Base-by-base conservation (phyloP, 164 flowering plant species). In the Akebia trifoliata region DNA sequence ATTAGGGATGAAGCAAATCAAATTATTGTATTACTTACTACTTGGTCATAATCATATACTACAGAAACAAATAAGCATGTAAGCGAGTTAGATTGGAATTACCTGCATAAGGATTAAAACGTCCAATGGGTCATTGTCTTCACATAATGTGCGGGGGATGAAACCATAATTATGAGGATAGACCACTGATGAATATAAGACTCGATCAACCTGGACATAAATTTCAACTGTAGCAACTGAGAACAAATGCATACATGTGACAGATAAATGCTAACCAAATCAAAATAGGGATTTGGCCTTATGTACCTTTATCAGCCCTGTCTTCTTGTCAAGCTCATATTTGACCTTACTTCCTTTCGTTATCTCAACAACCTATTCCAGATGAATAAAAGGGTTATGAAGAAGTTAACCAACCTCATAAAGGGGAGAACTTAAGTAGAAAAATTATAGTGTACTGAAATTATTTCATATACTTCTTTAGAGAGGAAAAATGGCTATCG, bases 281-380 rank as follows among this genome's bases (percentile, higher is more conserved):
- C 24, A 18, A 9, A 17, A 12, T 14, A n/a, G n/a, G n/a, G n/a
- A n/a, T n/a, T n/a, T n/a, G n/a, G n/a, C 2, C 6, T 7, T 39
- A 10, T 37, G 38, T 68, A 86, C 93, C 85, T 86, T 86, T 43
- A 86, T 83, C 61, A 86, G 64, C 43, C 93, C 90, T 11, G 93
- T 83, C 67, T 80, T 83, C 69, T 86, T 86, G 79, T 83, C 93
- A 28, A 86, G 89, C 64, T 86, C 93, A 73, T 86, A 86, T 56
- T 86, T 86, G 51, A 86, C 93, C 74, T 83, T 86, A 28, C 89
- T 86, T 69, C 93, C 93, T 60, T 84, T 86, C n/a, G 83, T 53
- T 17, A 86, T 86, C 78, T 86, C 93, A 57, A 83, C 83, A 62
- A 81, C 89, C 89, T 86, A 67, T 14, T 43, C 31, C 22, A 55